Evolutionary conservation across 2,329 filamentous ascomycete genomes (phyloP).

Genomic region (Shiraia sp.): DNA sequence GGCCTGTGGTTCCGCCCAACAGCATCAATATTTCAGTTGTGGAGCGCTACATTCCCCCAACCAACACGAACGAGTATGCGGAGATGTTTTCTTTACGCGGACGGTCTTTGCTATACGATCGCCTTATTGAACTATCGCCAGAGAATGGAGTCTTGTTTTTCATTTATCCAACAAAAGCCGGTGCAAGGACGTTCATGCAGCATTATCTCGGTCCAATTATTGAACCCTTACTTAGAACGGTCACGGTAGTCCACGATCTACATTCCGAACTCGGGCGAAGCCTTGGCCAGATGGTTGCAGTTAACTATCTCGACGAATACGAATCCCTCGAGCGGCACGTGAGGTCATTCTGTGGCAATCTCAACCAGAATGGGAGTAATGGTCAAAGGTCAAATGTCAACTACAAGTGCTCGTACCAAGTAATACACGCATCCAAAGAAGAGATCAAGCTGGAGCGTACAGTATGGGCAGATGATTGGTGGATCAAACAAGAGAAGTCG

Average conservation of each 20-base stretch:
- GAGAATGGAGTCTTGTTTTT: slow-evolving; percentile 62
- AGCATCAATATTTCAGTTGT: slow-evolving; percentile 65
- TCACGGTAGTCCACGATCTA: slow-evolving; percentile 62
- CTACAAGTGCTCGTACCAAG: slow-evolving; percentile 44
- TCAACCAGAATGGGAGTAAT: slow-evolving; percentile 29
- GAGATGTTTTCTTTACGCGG: slow-evolving; percentile 61
- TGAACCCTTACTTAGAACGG: slow-evolving; percentile 62
- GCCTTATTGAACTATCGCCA: slow-evolving; percentile 62
- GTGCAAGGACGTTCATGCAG: slow-evolving; percentile 61
- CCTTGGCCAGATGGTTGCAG: slow-evolving; percentile 59
- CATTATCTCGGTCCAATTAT: slow-evolving; percentile 64
- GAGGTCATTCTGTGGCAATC: slow-evolving; percentile 28
- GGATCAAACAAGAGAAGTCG: slow-evolving; percentile 65
- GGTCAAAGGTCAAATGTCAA: slow-evolving; percentile 30
- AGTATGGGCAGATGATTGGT: slow-evolving; percentile 65
- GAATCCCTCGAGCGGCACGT: slow-evolving; percentile 50
- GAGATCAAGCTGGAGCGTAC: slow-evolving; percentile 56
- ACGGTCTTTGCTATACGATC: slow-evolving; percentile 62
- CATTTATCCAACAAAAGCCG: slow-evolving; percentile 64
- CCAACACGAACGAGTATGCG: slow-evolving; percentile 60
- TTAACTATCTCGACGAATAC: slow-evolving; percentile 59
- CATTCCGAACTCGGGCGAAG: slow-evolving; percentile 59
- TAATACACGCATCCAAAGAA: slow-evolving; percentile 57
- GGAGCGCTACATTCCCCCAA: slow-evolving; percentile 68
- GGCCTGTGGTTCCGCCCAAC: slow-evolving; percentile 62